Percentiles rank a stretch among this genome's conserved stretches.
These are phyloP conservation scores for Globisporangium nagaii DNA, from an alignment of 352 stramenopile species.

Conservation along the genomic window DNA sequence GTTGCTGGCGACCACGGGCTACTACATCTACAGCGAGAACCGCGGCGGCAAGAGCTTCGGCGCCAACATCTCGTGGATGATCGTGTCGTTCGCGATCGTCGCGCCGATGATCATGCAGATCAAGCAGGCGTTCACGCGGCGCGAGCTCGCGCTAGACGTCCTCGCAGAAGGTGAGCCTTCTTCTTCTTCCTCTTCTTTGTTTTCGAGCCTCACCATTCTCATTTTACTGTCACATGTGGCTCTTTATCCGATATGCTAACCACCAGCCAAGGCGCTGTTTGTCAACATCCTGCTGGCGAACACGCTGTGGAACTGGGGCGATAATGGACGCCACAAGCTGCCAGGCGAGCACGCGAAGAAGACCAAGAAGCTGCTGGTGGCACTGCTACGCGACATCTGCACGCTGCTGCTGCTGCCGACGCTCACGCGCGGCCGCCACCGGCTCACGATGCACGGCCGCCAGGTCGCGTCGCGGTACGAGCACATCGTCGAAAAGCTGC, in stretches of 20 bases:
- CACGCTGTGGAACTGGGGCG: slow-evolving; percentile 78
- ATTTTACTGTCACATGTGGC: too few relatives aligned
- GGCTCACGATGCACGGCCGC: slow-evolving; percentile 47
- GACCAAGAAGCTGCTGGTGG: slow-evolving; percentile 53
- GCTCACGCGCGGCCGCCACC: slow-evolving; percentile 62
- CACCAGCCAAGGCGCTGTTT: slow-evolving; percentile 51
- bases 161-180: slow-evolving; percentile 47
- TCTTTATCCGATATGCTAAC: background rate
- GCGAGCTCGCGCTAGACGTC: slow-evolving; percentile 63
- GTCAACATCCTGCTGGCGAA: slow-evolving; percentile 73
- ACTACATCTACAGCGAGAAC: slow-evolving; percentile 57
- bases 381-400: slow-evolving; percentile 37
- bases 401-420: slow-evolving; percentile 61
- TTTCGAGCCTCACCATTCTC: too few relatives aligned
- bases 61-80: slow-evolving; percentile 83
- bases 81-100: slow-evolving; percentile 76
- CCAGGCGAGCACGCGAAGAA: slow-evolving; percentile 38
- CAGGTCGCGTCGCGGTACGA: slow-evolving; percentile 40
- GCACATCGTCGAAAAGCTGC: slow-evolving; percentile 31
- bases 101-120: slow-evolving; percentile 89
- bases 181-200: too few relatives aligned
- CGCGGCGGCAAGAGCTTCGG: slow-evolving; percentile 35
- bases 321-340: slow-evolving; percentile 53
- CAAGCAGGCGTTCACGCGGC: slow-evolving; percentile 66
- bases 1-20: slow-evolving; percentile 51